Base-by-base conservation (phyloP, 116 monocot species). In the Zostera marina region DNA sequence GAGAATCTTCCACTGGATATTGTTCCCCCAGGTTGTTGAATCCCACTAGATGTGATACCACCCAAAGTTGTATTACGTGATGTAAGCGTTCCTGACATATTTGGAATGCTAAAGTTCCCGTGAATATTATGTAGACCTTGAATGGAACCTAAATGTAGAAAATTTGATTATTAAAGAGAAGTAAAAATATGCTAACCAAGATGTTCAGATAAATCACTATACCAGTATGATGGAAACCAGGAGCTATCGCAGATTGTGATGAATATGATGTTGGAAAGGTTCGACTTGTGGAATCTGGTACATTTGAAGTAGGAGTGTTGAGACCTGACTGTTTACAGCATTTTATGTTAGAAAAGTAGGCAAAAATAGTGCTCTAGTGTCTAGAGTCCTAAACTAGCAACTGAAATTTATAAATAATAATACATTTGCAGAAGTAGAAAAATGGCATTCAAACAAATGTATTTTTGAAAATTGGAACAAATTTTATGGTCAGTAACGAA, bases 91-190 rank as follows among this genome's bases (percentile, higher is more conserved):
- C 75, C 78, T 3, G 79, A 56, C 71, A 86, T 80, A 63, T 51
- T 92, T 60, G 77, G 68, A 62, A 90, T 41, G 53, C 5, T 32
- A 32, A 84, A 81, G 65, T 63, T 68, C 26, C 79, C 84, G 48
- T 90, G 76, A 14, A 81, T 81, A 64, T 72, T 79, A 62, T 84
- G 81, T 41, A 89, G 25, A 41, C 89, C 89, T 66, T 81, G 79
- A 43, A 83, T 68, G 13, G 77, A 71, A 61, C 77, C 77, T 88
- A 63, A 44, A 61, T 11, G 44, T n/a, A 24, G 14, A 9, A 42
- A 8, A 16, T 56, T 16, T 44, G 9, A 9, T 44, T 32, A 32
- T 32, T 32, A 32, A 32, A 32, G 2, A 32, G 32, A 32, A 32
- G 32, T 32, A 15, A 25, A 62, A 11, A 63, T 14, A 53, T 44